These are phyloP conservation scores for Calvatia gigantea DNA, from an alignment of 768 basidiomycete species.

Conservation along the genomic window DNA sequence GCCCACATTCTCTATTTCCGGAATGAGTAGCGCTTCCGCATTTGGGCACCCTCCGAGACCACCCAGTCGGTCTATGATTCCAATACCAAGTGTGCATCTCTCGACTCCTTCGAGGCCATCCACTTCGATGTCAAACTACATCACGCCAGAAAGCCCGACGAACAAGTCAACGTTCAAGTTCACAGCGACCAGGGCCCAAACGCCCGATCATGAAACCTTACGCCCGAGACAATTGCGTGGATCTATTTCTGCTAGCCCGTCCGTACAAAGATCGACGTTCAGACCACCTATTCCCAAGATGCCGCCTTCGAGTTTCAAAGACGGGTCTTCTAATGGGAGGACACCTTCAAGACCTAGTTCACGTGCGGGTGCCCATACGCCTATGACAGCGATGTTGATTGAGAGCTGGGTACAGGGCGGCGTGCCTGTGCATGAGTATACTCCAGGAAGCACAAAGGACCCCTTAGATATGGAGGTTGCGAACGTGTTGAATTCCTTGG, in stretches of 20 bases:
- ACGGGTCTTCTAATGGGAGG: conserved; percentile 48
- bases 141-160: conserved; percentile 16
- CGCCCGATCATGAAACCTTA: conserved; percentile 53
- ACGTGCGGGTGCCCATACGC: conserved; percentile 63
- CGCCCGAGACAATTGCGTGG: conserved; percentile 60
- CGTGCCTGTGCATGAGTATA: conserved; percentile 56
- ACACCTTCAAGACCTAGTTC: conserved; percentile 65
- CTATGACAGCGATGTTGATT: conserved; percentile 36
- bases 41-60: conserved; percentile 61
- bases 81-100: conserved; percentile 69
- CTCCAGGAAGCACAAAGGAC: conserved; percentile 64
- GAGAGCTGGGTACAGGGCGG: conserved; percentile 5
- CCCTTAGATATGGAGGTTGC: conserved; percentile 84
- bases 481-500: conserved; percentile 65
- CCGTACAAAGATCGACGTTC: conserved; percentile 35
- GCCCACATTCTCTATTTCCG: conserved; percentile 50
- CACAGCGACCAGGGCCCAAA: conserved; percentile 41
- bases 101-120: conserved; percentile 68
- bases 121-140: conserved; percentile 8
- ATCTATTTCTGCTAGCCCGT: conserved; percentile 45
- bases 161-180: conserved; percentile 11
- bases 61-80: conserved; percentile 82
- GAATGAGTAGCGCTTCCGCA: conserved; percentile 38
- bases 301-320: conserved; percentile 78
- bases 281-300: conserved; percentile 39